These are phyloP conservation scores for Ogataea paradorogensis DNA, from an alignment of 805 yeast genomes.

Conservation along the genomic window DNA sequence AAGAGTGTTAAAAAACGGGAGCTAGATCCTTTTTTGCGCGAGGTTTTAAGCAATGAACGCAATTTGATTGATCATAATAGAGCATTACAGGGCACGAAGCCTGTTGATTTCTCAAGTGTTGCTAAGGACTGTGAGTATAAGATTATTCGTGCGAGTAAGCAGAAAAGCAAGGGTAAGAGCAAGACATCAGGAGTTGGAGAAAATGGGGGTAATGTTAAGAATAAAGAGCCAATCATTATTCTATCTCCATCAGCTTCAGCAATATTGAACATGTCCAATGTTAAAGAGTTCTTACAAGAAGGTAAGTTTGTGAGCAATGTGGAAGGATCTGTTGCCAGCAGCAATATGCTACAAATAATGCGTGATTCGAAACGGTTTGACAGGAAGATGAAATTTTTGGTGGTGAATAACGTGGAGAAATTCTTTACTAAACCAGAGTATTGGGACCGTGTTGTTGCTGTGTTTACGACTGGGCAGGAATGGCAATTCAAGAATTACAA, in stretches of 20 bases:
- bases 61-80: constrained; percentile 42
- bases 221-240: constrained; percentile 66
- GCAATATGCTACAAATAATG: constrained; percentile 46
- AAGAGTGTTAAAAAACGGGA: constrained; percentile 18
- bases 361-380: constrained; percentile 59
- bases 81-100: constrained; percentile 55
- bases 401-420: constrained; percentile 85
- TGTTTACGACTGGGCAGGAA: constrained; percentile 93
- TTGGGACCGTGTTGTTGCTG: constrained; percentile 96
- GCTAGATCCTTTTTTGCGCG: constrained; percentile 49
- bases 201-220: constrained; percentile 15
- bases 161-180: constrained; percentile 21
- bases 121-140: constrained; percentile 63
- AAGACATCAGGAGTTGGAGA: constrained; percentile 2
- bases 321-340: constrained; percentile 35
- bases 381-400: constrained; percentile 57
- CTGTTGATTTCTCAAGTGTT: constrained; percentile 64
- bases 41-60: constrained; percentile 44
- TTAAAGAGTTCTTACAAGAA: constrained; percentile 66
- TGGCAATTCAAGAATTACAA: constrained; percentile 95
- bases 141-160: constrained; percentile 51
- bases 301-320: constrained; percentile 63
- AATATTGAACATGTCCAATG: constrained; percentile 59
- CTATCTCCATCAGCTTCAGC: constrained; percentile 81
- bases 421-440: constrained; percentile 91